Base-by-base conservation (phyloP, 2,329 filamentous ascomycete genomes). In the Didymosphaeria variabile region DNA sequence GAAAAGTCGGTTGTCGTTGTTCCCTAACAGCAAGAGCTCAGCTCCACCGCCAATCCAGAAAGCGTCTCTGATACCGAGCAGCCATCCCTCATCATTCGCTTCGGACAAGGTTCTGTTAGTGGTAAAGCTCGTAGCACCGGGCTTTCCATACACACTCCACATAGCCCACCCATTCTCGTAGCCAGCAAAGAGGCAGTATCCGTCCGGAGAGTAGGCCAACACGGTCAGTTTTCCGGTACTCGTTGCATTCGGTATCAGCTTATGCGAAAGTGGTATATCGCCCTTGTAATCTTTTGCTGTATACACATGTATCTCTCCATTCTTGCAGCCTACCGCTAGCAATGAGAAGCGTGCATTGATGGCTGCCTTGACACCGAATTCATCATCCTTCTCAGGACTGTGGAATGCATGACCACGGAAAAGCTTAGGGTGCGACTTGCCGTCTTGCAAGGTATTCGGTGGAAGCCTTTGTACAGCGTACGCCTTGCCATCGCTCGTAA, bases 61-160 rank as follows among this genome's bases (percentile, higher is more conserved):
- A 3, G 91, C 93, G 68, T 91, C 88, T 21, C 83, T 85, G 26
- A 97, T 84, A 3, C 94, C 92, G 6, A 86, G 84, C n/a, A 98
- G 83, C 93, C 94, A 98, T 47, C 87, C 85, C 73, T 99, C 94
- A 31, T 85, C 86, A 71, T 95, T 94, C 7, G 81, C 80, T 52
- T 85, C 80, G 2, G 89, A 88, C 40, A 93, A 82, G 2, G 81
- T 79, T 29, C 83, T 82, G 69, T 97, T 91, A 13, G 87, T 84
- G 7, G 86, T 84, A 75, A 98, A 98, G 73, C 92, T 97, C 68
- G 88, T 92, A 58, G 91, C 93, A 15, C 93, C 90, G 2, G 90
- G 86, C 77, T 97, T 97, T 36, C 95, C 95, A 78, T 97, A 99
- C 40, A 98, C 95, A 76, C 94, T 98, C 94, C 94, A 99, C 50